phyloP scores from a whole-genome alignment of 2,329 filamentous ascomycete species.

The Arachnomyces sp. region DNA sequence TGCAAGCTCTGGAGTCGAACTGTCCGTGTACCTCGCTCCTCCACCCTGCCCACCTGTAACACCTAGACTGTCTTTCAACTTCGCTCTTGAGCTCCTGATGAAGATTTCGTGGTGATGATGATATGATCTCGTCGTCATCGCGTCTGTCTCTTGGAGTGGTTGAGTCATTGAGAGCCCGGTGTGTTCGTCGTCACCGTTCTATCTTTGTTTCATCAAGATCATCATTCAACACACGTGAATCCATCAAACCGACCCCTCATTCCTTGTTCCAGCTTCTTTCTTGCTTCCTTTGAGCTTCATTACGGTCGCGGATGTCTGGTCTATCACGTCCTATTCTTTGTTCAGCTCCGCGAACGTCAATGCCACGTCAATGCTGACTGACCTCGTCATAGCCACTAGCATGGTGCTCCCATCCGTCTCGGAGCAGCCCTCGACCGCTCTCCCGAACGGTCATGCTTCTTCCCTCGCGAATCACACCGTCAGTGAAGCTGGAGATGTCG shows the following conservation, averaged over 20 bases:
- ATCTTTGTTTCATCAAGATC: slow-evolving; percentile 28
- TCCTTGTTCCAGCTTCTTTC: slow-evolving; percentile 16
- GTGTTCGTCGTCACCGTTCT: slow-evolving; percentile 16
- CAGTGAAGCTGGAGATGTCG: slow-evolving; percentile 33
- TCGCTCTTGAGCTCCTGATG: background rate
- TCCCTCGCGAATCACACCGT: slow-evolving; percentile 40
- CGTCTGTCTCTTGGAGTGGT: background rate
- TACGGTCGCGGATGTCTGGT: slow-evolving; percentile 29
- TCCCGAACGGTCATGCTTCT: slow-evolving; percentile 39
- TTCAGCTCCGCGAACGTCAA: slow-evolving; percentile 11
- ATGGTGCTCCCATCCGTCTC: slow-evolving; percentile 39
- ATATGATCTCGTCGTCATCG: background rate
- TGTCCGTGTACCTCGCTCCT: background rate
- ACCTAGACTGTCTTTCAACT: background rate
- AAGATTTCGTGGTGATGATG: background rate
- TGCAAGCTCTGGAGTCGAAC: slow-evolving; percentile 1
- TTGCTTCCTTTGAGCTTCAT: slow-evolving; percentile 18
- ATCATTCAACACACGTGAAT: slow-evolving; percentile 30
- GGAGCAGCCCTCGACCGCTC: slow-evolving; percentile 21
- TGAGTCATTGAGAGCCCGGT: slow-evolving; percentile 1
- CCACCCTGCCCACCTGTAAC: background rate
- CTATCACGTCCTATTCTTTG: slow-evolving; percentile 17
- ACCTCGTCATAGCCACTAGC: slow-evolving; percentile 32
- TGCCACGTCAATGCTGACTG: slow-evolving; percentile 37
- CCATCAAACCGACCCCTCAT: slow-evolving; percentile 28